Percentiles rank a stretch among this genome's conserved stretches.
Conservation (phyloP, 1,284 basidiomycete genomes). For the Trametes polyzona region DNA sequence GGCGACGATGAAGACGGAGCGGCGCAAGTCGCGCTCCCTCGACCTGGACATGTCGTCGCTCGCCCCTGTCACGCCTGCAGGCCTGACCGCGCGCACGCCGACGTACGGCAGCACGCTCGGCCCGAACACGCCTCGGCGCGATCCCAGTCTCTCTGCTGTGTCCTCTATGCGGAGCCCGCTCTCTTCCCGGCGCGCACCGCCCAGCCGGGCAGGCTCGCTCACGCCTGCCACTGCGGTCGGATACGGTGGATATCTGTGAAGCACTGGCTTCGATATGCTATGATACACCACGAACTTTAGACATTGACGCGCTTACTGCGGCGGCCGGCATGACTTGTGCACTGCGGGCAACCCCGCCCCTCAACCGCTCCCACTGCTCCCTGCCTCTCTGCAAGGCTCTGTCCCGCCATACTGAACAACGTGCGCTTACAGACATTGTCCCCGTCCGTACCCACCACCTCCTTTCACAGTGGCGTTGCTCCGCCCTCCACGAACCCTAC, state of each 20-base stretch:
- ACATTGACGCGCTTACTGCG: too few relatives aligned
- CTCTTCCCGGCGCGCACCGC: conserved; percentile 12
- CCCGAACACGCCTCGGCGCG: conserved; percentile 11
- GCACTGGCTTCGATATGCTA: too few relatives aligned
- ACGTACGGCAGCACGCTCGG: conserved; percentile 17
- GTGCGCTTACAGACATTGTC: conserved; percentile 3
- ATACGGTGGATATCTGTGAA: conserved; percentile 18
- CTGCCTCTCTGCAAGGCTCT: neutral
- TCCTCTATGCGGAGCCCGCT: conserved; percentile 13
- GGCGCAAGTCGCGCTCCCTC: conserved; percentile 29
- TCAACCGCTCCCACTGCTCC: neutral
- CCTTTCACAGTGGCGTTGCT: conserved; percentile 12
- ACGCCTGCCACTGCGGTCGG: neutral
- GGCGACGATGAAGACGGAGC: conserved; percentile 23
- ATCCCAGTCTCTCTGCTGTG: conserved; percentile 18
- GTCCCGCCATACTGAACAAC: neutral
- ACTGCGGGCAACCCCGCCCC: too few relatives aligned
- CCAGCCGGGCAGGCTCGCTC: conserved; percentile 14
- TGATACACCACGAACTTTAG: neutral
- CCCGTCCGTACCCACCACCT: neutral
- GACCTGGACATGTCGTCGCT: conserved; percentile 17
- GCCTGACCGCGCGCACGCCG: conserved; percentile 13
- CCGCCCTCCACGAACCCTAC: conserved; percentile 8
- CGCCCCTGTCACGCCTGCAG: conserved; percentile 13
- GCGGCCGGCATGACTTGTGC: too few relatives aligned